Evolutionary conservation across 1,284 basidiomycete species (phyloP).

Genomic region (Cutaneotrichosporon sp.): DNA sequence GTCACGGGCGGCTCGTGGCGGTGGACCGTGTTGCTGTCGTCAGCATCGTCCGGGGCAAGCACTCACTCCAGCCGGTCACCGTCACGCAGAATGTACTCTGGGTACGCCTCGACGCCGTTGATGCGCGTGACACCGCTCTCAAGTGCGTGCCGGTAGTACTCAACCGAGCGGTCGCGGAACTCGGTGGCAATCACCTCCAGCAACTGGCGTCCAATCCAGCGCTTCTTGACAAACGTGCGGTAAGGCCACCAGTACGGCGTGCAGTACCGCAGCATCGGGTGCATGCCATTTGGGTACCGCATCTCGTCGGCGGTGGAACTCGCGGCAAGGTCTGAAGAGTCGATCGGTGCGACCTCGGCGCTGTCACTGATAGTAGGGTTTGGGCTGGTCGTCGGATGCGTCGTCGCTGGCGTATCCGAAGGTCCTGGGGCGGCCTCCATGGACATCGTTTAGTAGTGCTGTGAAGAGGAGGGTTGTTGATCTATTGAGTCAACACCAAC

Average conservation of each 20-base stretch:
- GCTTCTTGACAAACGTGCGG: conserved; percentile 85
- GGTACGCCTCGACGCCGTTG: conserved; percentile 78
- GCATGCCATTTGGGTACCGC: conserved; percentile 39
- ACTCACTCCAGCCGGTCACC: conserved; percentile 88
- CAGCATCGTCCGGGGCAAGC: not conserved
- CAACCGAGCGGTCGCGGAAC: conserved; percentile 84
- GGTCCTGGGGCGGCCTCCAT: not conserved
- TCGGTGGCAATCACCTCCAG: conserved; percentile 85
- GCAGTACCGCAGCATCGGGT: conserved; percentile 54
- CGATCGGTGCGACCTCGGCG: not conserved
- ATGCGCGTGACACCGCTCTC: conserved; percentile 94
- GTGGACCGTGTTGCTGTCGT: conserved; percentile 83
- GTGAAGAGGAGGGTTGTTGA: not conserved
- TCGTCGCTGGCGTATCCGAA: not conserved
- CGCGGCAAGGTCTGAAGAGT: not conserved
- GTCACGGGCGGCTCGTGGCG: conserved; percentile 95
- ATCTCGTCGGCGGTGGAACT: not conserved
- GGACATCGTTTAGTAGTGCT: not conserved
- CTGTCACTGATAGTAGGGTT: not conserved
- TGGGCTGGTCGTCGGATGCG: not conserved
- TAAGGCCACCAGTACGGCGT: conserved; percentile 60
- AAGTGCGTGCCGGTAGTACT: conserved; percentile 89
- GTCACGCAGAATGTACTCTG: conserved; percentile 77
- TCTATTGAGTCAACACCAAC: not conserved
- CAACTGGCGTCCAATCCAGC: conserved; percentile 56